These are phyloP conservation scores for Hymenoscyphus albidus DNA, from an alignment of 2,329 filamentous ascomycete species.

Conservation along the genomic window DNA sequence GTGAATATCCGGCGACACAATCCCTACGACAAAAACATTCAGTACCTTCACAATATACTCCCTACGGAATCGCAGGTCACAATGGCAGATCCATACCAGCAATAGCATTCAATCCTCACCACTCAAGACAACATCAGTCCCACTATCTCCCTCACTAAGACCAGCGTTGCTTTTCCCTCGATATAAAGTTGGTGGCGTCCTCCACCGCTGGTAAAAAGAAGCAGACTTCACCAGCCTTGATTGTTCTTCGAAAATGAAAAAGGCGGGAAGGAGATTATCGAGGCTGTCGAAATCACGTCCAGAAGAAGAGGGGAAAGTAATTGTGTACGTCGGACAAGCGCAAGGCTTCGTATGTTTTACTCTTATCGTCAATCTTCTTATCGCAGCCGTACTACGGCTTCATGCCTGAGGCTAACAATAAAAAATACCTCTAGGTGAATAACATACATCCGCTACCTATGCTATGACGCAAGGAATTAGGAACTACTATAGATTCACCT, in stretches of 20 bases:
- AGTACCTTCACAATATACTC: neutral
- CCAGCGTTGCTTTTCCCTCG: neutral
- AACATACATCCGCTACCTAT: too few species aligned
- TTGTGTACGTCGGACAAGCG: conserved; percentile 2
- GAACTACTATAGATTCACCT: neutral
- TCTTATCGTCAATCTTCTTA: neutral
- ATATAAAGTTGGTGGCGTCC: neutral
- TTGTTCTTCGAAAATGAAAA: neutral
- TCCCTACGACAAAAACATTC: neutral
- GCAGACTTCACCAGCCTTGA: neutral
- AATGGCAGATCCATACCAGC: conserved; percentile 1
- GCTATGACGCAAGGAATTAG: neutral
- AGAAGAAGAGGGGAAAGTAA: neutral
- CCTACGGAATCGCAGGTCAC: neutral
- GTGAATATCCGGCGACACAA: neutral
- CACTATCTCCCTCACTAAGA: neutral
- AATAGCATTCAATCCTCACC: neutral
- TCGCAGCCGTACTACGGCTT: neutral
- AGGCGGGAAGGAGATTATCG: neutral
- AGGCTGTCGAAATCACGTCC: neutral
- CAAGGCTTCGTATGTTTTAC: neutral
- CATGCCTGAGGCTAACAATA: neutral
- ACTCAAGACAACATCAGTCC: neutral
- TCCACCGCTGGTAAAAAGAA: neutral
- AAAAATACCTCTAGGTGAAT: neutral